A percentile compares a stretch with the other conserved stretches of the same genome.
Evolutionary conservation across 176 grass and related monocot species (phyloP).

Genomic region (Musa acuminata): DNA sequence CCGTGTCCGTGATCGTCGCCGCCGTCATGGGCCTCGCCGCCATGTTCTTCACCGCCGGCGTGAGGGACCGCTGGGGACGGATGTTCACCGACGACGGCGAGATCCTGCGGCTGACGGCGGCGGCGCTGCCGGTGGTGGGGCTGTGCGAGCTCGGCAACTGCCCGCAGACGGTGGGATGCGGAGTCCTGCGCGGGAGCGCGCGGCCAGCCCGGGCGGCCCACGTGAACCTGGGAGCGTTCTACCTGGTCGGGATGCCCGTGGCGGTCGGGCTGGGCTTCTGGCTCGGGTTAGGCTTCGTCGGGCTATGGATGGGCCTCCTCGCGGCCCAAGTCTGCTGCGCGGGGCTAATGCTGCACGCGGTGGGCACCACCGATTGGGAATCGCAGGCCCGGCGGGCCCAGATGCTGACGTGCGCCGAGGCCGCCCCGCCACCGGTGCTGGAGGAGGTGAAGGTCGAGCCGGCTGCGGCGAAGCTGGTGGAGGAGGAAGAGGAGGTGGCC

Average conservation of each 20-base stretch:
- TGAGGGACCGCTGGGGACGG: constrained; percentile 57
- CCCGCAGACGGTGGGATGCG: constrained; percentile 95
- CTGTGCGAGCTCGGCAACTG: constrained; percentile 98
- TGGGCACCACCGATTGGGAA: constrained; percentile 86
- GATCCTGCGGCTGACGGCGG: constrained; percentile 52
- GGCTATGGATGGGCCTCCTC: constrained; percentile 77
- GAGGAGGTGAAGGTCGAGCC: constrained; percentile 1
- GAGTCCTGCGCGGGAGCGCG: constrained; percentile 79
- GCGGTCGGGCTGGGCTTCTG: constrained; percentile 55
- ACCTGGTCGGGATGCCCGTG: constrained; percentile 79
- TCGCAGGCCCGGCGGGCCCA: constrained; percentile 60
- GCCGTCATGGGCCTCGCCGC: constrained; percentile 55
- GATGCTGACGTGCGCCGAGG: constrained; percentile 24
- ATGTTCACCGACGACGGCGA: constrained; percentile 63
- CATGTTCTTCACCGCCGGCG: constrained; percentile 56
- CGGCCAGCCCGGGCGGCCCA: constrained; percentile 61
- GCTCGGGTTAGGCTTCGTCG: constrained; percentile 52
- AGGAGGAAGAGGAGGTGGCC: constrained; percentile 19
- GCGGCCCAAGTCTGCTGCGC: constrained; percentile 88
- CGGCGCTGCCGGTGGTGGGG: constrained; percentile 71
- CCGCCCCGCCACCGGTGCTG: not conserved
- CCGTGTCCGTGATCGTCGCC: constrained; percentile 45
- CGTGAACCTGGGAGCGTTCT: constrained; percentile 97
- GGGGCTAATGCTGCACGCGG: constrained; percentile 60
- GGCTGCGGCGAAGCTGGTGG: not conserved